A percentile compares a stretch with the other conserved stretches of the same genome.
Conservation (phyloP, 805 yeast genomes). For the Candida coquimbonensis region DNA sequence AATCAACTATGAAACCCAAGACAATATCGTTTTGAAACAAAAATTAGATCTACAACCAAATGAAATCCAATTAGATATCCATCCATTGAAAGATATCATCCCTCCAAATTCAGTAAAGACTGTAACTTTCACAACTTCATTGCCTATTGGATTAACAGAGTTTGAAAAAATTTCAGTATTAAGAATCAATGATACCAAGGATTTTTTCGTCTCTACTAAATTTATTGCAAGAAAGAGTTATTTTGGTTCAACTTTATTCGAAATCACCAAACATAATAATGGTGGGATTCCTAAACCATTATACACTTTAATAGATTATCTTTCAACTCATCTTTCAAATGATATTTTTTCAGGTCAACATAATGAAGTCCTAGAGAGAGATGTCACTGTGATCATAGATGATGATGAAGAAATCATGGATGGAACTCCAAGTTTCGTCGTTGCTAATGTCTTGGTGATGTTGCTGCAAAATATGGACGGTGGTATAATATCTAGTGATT, state of each 20-base stretch:
- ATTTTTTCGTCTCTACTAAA: conserved; percentile 25
- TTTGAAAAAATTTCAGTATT: conserved; percentile 21
- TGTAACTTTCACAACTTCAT: conserved; percentile 17
- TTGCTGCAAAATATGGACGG: conserved; percentile 31
- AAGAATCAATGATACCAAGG: conserved; percentile 24
- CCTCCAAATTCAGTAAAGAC: conserved; percentile 22
- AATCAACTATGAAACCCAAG: conserved; percentile 20
- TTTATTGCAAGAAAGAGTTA: conserved; percentile 20
- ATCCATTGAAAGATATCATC: conserved; percentile 17
- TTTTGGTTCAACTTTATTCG: conserved; percentile 27
- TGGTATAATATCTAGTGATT: conserved; percentile 32
- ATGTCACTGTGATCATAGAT: conserved; percentile 17
- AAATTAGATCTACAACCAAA: conserved; percentile 16
- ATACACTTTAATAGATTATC: conserved; percentile 24
- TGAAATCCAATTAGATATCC: conserved; percentile 14
- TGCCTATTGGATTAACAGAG: conserved; percentile 23
- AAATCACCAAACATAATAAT: conserved; percentile 12
- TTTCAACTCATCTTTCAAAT: conserved; percentile 19
- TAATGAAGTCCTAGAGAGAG: conserved; percentile 18
- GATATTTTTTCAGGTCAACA: conserved; percentile 22
- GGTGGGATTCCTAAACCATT: conserved; percentile 27
- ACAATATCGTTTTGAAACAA: neutral
- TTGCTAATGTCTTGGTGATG: conserved; percentile 22
- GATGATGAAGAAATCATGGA: conserved; percentile 15
- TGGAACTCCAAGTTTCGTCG: conserved; percentile 21